These are phyloP conservation scores for Chlorella sp. DNA, from an alignment of 139 green algal species.

Conservation along the genomic window DNA sequence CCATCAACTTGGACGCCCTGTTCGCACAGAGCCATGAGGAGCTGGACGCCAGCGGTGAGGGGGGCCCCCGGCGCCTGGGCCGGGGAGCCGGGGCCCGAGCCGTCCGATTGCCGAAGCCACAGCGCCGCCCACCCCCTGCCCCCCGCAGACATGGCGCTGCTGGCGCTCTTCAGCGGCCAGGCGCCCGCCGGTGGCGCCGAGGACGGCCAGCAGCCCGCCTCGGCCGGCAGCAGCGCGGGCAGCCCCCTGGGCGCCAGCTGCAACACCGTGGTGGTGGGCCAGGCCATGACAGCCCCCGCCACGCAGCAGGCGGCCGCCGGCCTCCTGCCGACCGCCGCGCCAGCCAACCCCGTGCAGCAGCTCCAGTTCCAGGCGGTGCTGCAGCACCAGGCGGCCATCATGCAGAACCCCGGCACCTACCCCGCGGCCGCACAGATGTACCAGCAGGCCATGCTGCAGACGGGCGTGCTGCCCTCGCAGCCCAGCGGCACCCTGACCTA, in stretches of 20 bases:
- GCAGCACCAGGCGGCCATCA: slow-evolving; percentile 27
- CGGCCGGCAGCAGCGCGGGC: neutral
- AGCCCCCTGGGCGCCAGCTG: neutral
- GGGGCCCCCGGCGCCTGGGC: too few species aligned
- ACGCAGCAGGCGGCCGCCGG: too few species aligned
- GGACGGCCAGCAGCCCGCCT: neutral
- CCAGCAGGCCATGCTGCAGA: slow-evolving; percentile 29
- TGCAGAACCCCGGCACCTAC: slow-evolving; percentile 23
- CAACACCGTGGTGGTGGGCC: slow-evolving; percentile 12
- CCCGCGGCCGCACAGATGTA: slow-evolving; percentile 28
- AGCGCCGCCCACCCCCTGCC: too few species aligned
- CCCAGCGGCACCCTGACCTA: neutral
- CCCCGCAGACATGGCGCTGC: slow-evolving; percentile 34
- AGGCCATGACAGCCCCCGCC: neutral
- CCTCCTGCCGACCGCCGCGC: too few species aligned
- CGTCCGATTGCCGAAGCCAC: too few species aligned
- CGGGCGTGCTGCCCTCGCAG: neutral
- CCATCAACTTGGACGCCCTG: slow-evolving; percentile 3
- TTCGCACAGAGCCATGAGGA: slow-evolving; percentile 1
- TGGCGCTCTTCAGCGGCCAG: slow-evolving; percentile 24
- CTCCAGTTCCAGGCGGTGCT: slow-evolving; percentile 39
- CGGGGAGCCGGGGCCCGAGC: too few species aligned
- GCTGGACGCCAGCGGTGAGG: slow-evolving; percentile 20
- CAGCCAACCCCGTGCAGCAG: slow-evolving; percentile 22
- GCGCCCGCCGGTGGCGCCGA: neutral